A percentile compares a stretch with the other conserved stretches of the same genome.
phyloP scores from a whole-genome alignment of 805 yeast species.

The Monosporozyma unispora region DNA sequence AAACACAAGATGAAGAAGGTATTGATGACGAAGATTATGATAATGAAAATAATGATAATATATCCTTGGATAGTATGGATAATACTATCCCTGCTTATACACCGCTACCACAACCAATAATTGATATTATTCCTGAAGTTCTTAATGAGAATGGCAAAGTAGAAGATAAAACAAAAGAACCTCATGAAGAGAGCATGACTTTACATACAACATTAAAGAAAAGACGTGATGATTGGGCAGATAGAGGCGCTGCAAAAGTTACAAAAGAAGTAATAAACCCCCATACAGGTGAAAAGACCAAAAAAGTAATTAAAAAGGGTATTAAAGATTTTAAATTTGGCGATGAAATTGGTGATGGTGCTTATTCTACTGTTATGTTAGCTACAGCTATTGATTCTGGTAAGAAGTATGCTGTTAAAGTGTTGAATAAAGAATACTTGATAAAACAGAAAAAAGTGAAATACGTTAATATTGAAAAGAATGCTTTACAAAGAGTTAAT shows the following conservation, averaged over 20 bases:
- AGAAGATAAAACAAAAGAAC: not conserved
- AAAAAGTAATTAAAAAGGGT: constrained; percentile 41
- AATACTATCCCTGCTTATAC: not conserved
- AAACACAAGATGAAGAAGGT: constrained; percentile 1
- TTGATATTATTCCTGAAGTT: not conserved
- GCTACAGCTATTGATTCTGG: constrained; percentile 72
- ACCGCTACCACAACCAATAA: not conserved
- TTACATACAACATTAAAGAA: constrained; percentile 17
- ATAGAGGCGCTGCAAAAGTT: constrained; percentile 50
- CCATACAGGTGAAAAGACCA: constrained; percentile 41
- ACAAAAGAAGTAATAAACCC: constrained; percentile 38
- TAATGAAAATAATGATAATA: constrained; percentile 5
- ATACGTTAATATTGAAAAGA: constrained; percentile 76
- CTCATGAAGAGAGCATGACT: constrained; percentile 11
- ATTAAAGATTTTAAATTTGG: constrained; percentile 88
- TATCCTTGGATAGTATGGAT: constrained; percentile 8
- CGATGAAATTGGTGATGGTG: constrained; percentile 86
- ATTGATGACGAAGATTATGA: constrained; percentile 3
- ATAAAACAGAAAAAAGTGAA: constrained; percentile 77
- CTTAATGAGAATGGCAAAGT: not conserved
- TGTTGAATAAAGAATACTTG: constrained; percentile 66
- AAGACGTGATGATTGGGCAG: constrained; percentile 41
- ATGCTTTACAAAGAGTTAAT: constrained; percentile 63
- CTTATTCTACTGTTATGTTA: constrained; percentile 84
- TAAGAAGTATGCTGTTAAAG: constrained; percentile 71